Conservation (phyloP, 2,329 filamentous ascomycete genomes). For the Lasiodiplodia citricola region DNA sequence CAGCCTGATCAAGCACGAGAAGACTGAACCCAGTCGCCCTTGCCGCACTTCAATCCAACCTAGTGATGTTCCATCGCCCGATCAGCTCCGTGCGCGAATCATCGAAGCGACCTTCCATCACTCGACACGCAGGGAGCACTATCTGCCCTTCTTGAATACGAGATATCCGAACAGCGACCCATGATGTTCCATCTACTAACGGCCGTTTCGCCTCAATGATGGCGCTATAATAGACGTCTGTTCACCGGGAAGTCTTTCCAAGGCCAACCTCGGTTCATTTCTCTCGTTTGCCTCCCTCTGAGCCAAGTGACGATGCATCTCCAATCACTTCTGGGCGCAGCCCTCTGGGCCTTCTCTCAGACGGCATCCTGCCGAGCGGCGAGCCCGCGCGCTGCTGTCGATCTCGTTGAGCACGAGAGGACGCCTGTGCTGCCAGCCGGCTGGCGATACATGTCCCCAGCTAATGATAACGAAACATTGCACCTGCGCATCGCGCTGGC, state of each 20-base stretch:
- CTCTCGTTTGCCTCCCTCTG: not conserved
- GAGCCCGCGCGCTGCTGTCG: not conserved
- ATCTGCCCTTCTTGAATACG: constrained; percentile 4
- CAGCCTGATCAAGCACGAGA: not conserved
- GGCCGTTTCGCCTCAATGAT: not conserved
- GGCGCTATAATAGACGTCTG: not conserved
- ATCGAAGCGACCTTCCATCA: not conserved
- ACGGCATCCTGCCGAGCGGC: not conserved
- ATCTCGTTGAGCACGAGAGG: constrained; percentile 14
- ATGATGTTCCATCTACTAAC: not conserved
- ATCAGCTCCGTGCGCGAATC: constrained; percentile 1
- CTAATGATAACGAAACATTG: constrained; percentile 6
- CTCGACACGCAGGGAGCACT: not conserved
- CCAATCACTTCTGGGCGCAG: not conserved
- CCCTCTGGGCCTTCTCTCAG: constrained; percentile 5
- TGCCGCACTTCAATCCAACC: too few species aligned
- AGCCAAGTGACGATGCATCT: not conserved
- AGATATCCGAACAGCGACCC: not conserved
- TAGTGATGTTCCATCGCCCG: not conserved
- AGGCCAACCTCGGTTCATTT: not conserved
- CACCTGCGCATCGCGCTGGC: constrained; percentile 24
- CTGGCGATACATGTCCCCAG: not conserved
- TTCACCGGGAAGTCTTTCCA: not conserved
- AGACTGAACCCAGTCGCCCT: not conserved
- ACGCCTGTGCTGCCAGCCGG: not conserved